Percentiles rank a stretch among this genome's conserved stretches.
Conservation (phyloP, 495 filamentous ascomycete species). For the Bathelium albidoporum region DNA sequence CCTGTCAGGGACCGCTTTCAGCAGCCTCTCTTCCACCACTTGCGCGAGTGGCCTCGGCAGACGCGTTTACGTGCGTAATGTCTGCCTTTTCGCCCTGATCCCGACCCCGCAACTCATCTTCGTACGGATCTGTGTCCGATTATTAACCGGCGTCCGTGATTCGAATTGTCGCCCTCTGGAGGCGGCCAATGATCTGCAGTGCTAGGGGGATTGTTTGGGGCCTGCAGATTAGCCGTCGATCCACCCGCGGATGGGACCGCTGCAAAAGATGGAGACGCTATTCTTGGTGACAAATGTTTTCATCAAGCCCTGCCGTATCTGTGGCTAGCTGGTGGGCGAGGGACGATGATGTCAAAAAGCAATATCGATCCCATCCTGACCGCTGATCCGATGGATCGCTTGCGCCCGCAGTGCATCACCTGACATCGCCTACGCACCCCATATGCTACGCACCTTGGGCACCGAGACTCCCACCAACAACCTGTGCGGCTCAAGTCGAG, state of each 20-base stretch:
- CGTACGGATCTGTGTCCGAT: not conserved
- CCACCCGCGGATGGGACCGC: not conserved
- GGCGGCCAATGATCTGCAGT: not conserved
- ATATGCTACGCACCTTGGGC: no score
- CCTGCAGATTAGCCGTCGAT: conserved; percentile 1
- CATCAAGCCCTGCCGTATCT: not conserved
- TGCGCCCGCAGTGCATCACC: not conserved
- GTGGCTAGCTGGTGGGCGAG: not conserved
- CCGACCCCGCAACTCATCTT: not conserved
- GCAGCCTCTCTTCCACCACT: not conserved
- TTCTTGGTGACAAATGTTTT: not conserved
- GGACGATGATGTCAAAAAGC: not conserved
- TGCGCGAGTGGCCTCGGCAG: not conserved
- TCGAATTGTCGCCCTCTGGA: not conserved
- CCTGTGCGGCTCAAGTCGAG: not conserved
- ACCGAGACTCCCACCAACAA: no score
- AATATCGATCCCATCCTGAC: conserved; percentile 1
- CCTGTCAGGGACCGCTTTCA: not conserved
- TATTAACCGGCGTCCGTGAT: not conserved
- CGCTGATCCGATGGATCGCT: conserved; percentile 8
- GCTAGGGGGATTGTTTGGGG: not conserved
- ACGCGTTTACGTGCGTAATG: not conserved
- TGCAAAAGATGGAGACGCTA: not conserved
- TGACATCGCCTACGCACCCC: not conserved
- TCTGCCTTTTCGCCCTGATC: not conserved